Evolutionary conservation across 2,329 filamentous ascomycete genomes (phyloP), one percentile per base, ranked within the genome.

Genomic region (Elsinoe ampelina): DNA sequence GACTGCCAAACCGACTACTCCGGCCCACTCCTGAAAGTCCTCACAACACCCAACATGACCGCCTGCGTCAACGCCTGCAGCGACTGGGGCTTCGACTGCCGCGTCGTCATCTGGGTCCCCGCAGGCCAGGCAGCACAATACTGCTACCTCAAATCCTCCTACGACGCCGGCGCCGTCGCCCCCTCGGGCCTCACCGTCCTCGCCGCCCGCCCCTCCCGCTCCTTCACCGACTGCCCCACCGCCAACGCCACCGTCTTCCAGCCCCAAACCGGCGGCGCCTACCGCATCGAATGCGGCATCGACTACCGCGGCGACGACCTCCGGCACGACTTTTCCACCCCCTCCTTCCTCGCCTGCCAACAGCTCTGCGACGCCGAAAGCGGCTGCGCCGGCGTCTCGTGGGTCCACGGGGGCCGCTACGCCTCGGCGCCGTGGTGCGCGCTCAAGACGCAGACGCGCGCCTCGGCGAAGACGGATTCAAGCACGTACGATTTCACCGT

Each of bases 241-340:
- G 48, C 48, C 32, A 36, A 52, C 48, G 17, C 34, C 26, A 35
- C 48, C 15, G 48, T 36, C 30, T 52, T 52, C 48, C 48, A 52
- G 48, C 17, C 17, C 15, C 17, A 52, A 20, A 8, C n/a, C 15
- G 48, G 48, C 30, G 48, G 17, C 17, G 48, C 34, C n/a, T 52
- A 52, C 34, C 15, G 48, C 17, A 30, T 34, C 26, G 30, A 52
- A 17, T 52, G 48, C 48, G 48, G 34, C 32, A 36, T 52, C 26
- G 48, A 52, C 15, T 36, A 36, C 12, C 48, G 15, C 2, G 48
- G 48, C 17, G 34, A 52, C 17, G 48, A 52, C 26, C 15, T 38
- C 32, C 7, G 10, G 15, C 26, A 26, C n/a, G 12, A 35, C n/a
- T 11, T 11, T 30, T 15, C 13, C 34, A 30, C 35, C 48, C 34